Conservation (phyloP, 2,329 filamentous ascomycete species). For the Phialophora chinensis region DNA sequence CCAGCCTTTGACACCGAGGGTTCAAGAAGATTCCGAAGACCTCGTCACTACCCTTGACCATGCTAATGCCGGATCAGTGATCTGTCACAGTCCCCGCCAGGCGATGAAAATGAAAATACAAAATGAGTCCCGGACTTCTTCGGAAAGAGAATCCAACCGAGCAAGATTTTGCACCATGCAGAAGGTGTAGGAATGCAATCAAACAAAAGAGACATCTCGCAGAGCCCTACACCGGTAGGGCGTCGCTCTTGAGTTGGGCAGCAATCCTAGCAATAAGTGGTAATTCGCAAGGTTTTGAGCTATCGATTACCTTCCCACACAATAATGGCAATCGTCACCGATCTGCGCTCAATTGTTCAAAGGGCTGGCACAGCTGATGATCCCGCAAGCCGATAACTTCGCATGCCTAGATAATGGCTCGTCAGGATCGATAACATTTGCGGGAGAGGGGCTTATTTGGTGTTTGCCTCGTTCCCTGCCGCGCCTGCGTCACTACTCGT, state of each 20-base stretch:
- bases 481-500: background rate
- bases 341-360: background rate
- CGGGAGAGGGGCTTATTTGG: background rate
- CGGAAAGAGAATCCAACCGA: background rate
- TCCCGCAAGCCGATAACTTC: background rate
- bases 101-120: background rate
- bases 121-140: background rate
- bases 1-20: slow-evolving; percentile 8
- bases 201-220: background rate
- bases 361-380: background rate
- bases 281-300: background rate
- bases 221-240: background rate
- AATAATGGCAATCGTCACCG: background rate
- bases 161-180: background rate
- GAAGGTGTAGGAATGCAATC: slow-evolving; percentile 10
- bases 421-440: background rate
- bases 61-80: background rate
- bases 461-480: background rate
- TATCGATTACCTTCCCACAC: background rate
- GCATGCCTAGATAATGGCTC: background rate
- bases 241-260: too few species aligned
- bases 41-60: slow-evolving; percentile 1
- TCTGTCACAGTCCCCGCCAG: background rate
- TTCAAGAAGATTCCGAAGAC: background rate
- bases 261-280: background rate